Percentiles rank a stretch among this genome's conserved stretches.
These are phyloP conservation scores for Marasmius sp. DNA, from an alignment of 1,284 basidiomycete species.

Conservation along the genomic window DNA sequence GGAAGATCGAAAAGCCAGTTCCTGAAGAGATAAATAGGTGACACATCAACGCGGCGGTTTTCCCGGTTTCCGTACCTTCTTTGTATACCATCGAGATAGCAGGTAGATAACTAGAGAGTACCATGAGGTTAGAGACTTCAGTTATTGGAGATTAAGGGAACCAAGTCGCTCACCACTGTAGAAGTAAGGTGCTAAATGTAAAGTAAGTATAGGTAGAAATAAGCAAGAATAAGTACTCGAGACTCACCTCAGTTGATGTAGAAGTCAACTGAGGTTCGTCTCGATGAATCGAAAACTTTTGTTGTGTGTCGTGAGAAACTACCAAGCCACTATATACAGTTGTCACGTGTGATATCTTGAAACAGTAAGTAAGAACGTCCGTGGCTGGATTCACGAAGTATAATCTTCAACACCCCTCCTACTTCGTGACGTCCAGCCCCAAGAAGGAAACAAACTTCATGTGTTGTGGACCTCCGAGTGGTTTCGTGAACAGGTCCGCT, in stretches of 20 bases:
- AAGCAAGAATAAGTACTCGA: no score
- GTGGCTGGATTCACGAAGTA: no score
- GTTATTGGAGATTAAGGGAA: not conserved
- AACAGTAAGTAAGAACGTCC: no score
- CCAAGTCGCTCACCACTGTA: slow-evolving; percentile 3
- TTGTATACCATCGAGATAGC: slow-evolving; percentile 66
- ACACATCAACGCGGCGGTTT: not conserved
- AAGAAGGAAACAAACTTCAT: slow-evolving; percentile 5
- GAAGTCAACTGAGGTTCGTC: no score
- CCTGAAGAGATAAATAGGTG: slow-evolving; percentile 31
- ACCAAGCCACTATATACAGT: no score
- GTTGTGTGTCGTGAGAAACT: no score
- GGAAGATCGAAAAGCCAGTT: slow-evolving; percentile 67
- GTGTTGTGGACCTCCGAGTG: slow-evolving; percentile 3
- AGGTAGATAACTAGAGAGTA: slow-evolving; percentile 46
- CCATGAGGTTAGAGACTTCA: not conserved
- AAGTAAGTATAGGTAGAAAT: no score
- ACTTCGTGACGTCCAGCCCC: not conserved
- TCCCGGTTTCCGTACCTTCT: slow-evolving; percentile 39
- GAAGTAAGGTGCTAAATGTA: no score
- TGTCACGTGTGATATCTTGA: no score
- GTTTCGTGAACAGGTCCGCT: slow-evolving; percentile 30
- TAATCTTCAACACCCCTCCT: no score
- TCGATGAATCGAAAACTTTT: no score
- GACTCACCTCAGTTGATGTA: no score